Evolutionary conservation across 345 rosid genomes (phyloP), one percentile per base, ranked within the genome.

Genomic region (Brassica rapa): DNA sequence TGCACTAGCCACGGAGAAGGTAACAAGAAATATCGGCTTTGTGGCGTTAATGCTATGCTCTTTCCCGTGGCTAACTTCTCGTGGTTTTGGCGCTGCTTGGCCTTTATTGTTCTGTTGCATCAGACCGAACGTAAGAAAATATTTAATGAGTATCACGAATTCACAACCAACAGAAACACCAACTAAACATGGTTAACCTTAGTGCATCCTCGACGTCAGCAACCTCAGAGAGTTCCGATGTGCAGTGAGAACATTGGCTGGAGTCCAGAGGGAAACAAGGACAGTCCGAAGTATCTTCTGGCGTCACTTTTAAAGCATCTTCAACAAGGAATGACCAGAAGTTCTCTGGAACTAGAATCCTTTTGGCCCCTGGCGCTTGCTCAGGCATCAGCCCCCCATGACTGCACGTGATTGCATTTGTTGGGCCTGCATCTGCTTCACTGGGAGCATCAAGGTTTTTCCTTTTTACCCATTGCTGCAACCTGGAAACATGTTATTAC

Each of bases 381-480:
- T 94, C 97, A 64, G 98, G 98, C 86, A 87, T 71, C 83, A 94
- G 80, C 72, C 78, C 81, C 71, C 91, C 94, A 82, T 92, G 98
- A 72, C 83, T 85, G 74, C 98, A 94, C 64, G 78, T 84, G 57
- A 94, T 88, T 73, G 88, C 82, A 83, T 30, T 83, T 57, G 97
- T 88, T 69, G 98, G 97, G 32, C 91, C 97, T 8, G 88, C 88
- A 86, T 94, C 98, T 64, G 90, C 93, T 85, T 92, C 98, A 82
- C 83, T 84, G 32, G 98, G 97, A 63, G 95, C 90, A 85, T 94
- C 97, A 70, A 87, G 82, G 83, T 87, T 90, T 88, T 91, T 94
- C 80, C 97, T 89, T 83, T 88, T 92, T 55, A 86, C 76, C 98
- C 98, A 94, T 70, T 92, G 97, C 62, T 94, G 97, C 83, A 94